Evolutionary conservation across 2,329 filamentous ascomycete species (phyloP).

Genomic region (Trichothecium roseum): DNA sequence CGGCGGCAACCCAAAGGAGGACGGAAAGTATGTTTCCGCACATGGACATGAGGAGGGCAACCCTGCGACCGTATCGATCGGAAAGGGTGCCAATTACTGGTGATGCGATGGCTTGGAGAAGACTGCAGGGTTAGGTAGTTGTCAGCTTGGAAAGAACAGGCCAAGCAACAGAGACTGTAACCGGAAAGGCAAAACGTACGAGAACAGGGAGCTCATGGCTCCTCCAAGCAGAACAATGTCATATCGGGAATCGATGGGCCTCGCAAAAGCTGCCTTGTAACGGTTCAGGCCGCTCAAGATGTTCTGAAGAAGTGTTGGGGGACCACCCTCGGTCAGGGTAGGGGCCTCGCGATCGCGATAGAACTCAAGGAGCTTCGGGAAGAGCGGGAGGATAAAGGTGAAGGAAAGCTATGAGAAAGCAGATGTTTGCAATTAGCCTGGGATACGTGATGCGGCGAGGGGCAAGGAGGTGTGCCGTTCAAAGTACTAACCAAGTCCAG

Average conservation of each 20-base stretch:
- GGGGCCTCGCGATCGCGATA: conserved; percentile 76
- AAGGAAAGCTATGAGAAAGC: conserved; percentile 67
- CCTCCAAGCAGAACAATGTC: conserved; percentile 94
- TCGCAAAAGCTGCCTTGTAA: conserved; percentile 89
- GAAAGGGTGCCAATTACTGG: conserved; percentile 84
- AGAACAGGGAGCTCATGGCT: conserved; percentile 86
- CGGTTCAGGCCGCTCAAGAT: conserved; percentile 78
- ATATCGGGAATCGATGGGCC: conserved; percentile 90
- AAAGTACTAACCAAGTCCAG: conserved; percentile 64
- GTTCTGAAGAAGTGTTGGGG: conserved; percentile 61
- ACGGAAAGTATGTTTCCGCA: conserved; percentile 86
- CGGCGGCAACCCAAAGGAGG: conserved; percentile 84
- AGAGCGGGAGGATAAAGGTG: conserved; percentile 94
- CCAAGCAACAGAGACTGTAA: not conserved
- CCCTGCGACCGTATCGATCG: conserved; percentile 78
- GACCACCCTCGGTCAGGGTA: conserved; percentile 29
- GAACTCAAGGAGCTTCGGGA: conserved; percentile 90
- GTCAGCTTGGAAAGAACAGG: conserved; percentile 1
- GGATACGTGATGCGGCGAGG: too few relatives aligned
- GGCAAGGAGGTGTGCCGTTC: not conserved
- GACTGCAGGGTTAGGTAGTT: conserved; percentile 32
- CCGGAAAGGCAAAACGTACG: conserved; percentile 25
- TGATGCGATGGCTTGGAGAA: conserved; percentile 86
- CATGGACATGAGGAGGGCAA: conserved; percentile 86
- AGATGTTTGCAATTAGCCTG: too few relatives aligned